These are phyloP conservation scores for Plantago lanceolata DNA, from an alignment of 305 asterid species.

Conservation along the genomic window DNA sequence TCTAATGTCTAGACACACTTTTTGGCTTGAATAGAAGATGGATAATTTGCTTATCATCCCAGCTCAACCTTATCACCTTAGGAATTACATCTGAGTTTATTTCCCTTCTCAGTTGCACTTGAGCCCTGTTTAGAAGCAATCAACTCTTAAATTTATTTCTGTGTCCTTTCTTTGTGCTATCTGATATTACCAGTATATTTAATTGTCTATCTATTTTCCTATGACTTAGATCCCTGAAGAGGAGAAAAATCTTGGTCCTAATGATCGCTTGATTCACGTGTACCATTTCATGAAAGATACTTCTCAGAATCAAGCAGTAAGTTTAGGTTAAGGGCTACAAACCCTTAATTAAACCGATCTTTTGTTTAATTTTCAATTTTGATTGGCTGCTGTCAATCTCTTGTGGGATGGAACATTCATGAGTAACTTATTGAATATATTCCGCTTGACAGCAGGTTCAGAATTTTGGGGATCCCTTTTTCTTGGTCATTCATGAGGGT, in stretches of 20 bases:
- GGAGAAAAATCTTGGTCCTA: slow-evolving; percentile 41
- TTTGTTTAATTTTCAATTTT: slow-evolving; percentile 1
- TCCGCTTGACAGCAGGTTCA: slow-evolving; percentile 42
- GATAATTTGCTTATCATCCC: too few species aligned
- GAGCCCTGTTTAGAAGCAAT: background rate
- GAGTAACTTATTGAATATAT: background rate
- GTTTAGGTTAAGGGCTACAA: slow-evolving; percentile 18
- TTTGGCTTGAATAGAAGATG: too few species aligned
- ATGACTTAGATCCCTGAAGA: slow-evolving; percentile 46
- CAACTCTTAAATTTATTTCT: background rate
- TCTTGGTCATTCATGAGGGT: slow-evolving; percentile 63
- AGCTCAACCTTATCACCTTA: too few species aligned
- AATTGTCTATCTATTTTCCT: background rate
- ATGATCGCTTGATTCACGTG: slow-evolving; percentile 47
- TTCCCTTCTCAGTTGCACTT: background rate
- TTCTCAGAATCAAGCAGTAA: slow-evolving; percentile 46
- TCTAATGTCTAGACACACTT: too few species aligned
- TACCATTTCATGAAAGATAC: slow-evolving; percentile 49
- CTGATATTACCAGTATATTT: background rate
- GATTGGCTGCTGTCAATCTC: slow-evolving; percentile 10
- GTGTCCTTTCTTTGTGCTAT: background rate
- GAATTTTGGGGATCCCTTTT: slow-evolving; percentile 73
- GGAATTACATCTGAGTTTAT: background rate
- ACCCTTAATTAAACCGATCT: background rate
- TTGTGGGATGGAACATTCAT: slow-evolving; percentile 18